phyloP scores from a whole-genome alignment of 2,329 filamentous ascomycete species.

The Falciphora oryzae region DNA sequence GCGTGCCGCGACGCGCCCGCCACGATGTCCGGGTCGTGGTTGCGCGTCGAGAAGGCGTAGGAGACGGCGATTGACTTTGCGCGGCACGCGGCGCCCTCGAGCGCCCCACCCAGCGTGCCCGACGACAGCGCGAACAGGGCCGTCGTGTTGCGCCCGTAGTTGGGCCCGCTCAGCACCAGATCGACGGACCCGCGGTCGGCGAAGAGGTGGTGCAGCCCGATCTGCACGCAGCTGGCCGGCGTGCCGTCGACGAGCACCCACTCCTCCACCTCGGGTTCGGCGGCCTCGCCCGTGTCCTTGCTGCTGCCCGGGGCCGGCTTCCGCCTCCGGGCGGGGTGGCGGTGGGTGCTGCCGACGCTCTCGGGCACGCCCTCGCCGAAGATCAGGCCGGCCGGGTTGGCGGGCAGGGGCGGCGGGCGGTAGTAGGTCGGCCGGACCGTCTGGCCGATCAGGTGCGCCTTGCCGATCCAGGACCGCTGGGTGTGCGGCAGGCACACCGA shows the following conservation, averaged over 20 bases:
- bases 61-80: constrained; percentile 72
- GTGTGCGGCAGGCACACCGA: constrained; percentile 87
- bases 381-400: constrained; percentile 28
- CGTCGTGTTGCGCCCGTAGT: constrained; percentile 78
- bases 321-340: constrained; percentile 36
- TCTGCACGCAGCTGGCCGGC: constrained; percentile 75
- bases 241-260: constrained; percentile 80
- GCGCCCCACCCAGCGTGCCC: constrained; percentile 69
- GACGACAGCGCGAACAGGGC: constrained; percentile 73
- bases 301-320: background rate
- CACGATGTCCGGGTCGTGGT: constrained; percentile 79
- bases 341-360: constrained; percentile 60
- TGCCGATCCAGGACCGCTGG: constrained; percentile 96
- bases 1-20: constrained; percentile 68
- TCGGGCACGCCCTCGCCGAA: constrained; percentile 35
- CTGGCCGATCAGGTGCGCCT: constrained; percentile 92
- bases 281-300: no score
- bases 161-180: constrained; percentile 72
- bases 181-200: constrained; percentile 65
- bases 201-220: constrained; percentile 77
- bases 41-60: constrained; percentile 82
- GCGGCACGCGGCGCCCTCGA: constrained; percentile 70
- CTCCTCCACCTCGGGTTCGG: constrained; percentile 55
- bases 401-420: constrained; percentile 43
- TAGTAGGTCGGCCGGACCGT: constrained; percentile 82